Base-by-base conservation (phyloP, 2,329 filamentous ascomycete species). In the Aspergillus pseudonomiae region DNA sequence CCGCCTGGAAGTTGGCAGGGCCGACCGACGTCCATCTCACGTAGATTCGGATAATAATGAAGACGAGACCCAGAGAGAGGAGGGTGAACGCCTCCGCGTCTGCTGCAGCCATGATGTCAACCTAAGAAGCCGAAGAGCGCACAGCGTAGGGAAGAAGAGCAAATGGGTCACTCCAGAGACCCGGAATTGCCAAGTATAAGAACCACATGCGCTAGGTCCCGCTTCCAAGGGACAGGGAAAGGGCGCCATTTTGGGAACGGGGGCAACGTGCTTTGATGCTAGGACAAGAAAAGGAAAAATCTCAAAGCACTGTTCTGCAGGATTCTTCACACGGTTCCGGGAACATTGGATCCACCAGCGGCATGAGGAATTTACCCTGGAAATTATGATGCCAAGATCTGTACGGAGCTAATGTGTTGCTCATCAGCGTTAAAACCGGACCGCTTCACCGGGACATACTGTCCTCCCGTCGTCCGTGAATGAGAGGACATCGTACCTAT, bases 21-120 rank as follows among this genome's bases (percentile, higher is more conserved):
- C 85, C 85, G 2, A 82, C 80, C 9, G 66, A 52, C 30, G 60
- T 77, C 63, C 83, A 74, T 16, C 86, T 79, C 19, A 83, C 78
- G 63, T 80, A 83, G 1, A 80, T 79, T 28, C 86, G 79, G 14
- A 87, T 65, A 10, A 75, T 63, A 10, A 86, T 86, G 46, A 85
- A 70, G 41, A 79, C 53, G 7, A 84, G 67, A 1, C 80, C 84
- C 34, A 86, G 67, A 0, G 75, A 80, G n/a, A 87, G 74, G 11
- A 88, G 77, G 3, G 81, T 79, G 66, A 81, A 84, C 3, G 77
- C 78, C 69, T 84, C 82, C 10, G 59, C 46, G 21, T 65, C 57
- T 28, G 32, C 57, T n/a, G 16, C n/a, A 6, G 58, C 4, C 58
- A 60, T 60, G 21, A 19, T 12, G n/a, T 34, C 48, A 32, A 34